These are phyloP conservation scores for Lepiota subincarnata DNA, from an alignment of 768 basidiomycete species.

Conservation along the genomic window DNA sequence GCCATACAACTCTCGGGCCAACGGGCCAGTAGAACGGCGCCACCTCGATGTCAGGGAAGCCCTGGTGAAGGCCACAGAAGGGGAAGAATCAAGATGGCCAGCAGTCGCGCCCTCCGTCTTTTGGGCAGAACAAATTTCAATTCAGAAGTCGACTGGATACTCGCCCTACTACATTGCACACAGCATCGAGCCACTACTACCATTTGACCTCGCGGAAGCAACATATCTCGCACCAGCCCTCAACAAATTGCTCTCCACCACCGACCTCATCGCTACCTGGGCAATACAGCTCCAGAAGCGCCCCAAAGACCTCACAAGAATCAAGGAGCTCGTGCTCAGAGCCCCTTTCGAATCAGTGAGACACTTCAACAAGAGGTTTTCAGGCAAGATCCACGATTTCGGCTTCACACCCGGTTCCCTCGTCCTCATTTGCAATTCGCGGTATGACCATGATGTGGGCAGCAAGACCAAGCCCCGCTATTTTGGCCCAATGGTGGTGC, in stretches of 20 bases:
- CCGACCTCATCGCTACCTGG: constrained; percentile 19
- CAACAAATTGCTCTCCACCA: constrained; percentile 4
- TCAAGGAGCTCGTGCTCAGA: constrained; percentile 10
- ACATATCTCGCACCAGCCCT: constrained; percentile 15
- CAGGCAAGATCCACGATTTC: constrained; percentile 16
- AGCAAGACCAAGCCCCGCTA: constrained; percentile 31
- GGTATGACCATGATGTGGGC: constrained; percentile 24
- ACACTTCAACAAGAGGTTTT: constrained; percentile 22
- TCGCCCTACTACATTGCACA: too few relatives aligned
- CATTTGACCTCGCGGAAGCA: constrained; percentile 23
- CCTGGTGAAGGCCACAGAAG: too few relatives aligned
- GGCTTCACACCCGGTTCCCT: constrained; percentile 26
- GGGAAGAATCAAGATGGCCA: too few relatives aligned
- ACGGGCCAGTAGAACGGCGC: too few relatives aligned
- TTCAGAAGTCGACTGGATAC: too few relatives aligned
- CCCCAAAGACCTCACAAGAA: constrained; percentile 16
- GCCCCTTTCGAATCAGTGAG: constrained; percentile 15
- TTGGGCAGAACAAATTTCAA: too few relatives aligned
- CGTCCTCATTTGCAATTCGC: constrained; percentile 30
- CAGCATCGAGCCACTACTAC: too few relatives aligned
- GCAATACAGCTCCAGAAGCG: constrained; percentile 22
- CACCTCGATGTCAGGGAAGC: too few relatives aligned
- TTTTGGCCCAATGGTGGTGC: constrained; percentile 32
- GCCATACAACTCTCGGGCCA: too few relatives aligned
- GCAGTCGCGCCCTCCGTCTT: too few relatives aligned